These are phyloP conservation scores for Colletotrichum tanaceti DNA, from an alignment of 2,329 filamentous ascomycete genomes.

Conservation along the genomic window DNA sequence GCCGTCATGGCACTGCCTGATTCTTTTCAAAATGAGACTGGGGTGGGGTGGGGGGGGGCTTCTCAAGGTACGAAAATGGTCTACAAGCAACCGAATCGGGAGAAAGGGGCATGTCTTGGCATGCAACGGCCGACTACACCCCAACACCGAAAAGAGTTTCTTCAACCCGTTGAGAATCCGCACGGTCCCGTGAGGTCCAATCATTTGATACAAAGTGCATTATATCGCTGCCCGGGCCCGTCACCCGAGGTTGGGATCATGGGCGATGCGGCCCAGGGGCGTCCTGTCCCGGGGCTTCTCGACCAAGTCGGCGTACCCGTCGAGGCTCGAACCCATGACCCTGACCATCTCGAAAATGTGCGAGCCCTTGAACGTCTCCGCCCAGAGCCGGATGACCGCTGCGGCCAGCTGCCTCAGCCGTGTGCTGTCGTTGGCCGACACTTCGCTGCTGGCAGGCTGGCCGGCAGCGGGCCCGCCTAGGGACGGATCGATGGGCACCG, in stretches of 20 bases:
- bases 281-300: constrained; percentile 65
- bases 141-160: neutral
- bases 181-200: neutral
- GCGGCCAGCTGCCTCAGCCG: constrained; percentile 67
- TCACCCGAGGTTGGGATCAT: constrained; percentile 37
- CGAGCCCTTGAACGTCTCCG: constrained; percentile 70
- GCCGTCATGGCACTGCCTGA: neutral
- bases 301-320: constrained; percentile 67
- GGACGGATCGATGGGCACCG: constrained; percentile 69
- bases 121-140: neutral
- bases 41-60: too few species aligned
- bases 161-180: neutral
- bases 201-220: neutral
- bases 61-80: constrained; percentile 7
- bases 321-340: constrained; percentile 67
- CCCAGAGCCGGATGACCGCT: constrained; percentile 70
- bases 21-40: neutral
- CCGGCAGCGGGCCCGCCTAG: constrained; percentile 56
- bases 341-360: constrained; percentile 71
- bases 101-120: constrained; percentile 22
- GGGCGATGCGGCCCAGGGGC: constrained; percentile 52
- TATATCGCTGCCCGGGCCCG: neutral
- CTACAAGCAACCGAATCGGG: constrained; percentile 14
- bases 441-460: constrained; percentile 55
- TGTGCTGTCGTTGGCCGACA: constrained; percentile 59